Conservation (phyloP, 2,329 filamentous ascomycete species). For the Berkeleyomyces rouxiae region DNA sequence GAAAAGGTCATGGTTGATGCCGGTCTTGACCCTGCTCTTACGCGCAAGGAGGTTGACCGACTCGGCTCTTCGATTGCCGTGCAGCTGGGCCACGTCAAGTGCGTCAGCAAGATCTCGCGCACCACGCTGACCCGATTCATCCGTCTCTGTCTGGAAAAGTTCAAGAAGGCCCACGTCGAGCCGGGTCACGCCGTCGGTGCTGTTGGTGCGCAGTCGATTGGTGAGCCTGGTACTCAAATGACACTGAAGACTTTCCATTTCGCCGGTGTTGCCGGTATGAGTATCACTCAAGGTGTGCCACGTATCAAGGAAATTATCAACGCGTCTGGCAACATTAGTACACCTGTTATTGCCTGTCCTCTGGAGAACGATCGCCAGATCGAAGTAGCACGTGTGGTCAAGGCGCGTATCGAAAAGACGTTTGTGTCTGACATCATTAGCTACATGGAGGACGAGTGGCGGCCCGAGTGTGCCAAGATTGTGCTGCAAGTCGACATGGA, state of each 20-base stretch:
- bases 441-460: slow-evolving; percentile 80
- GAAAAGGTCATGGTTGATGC: slow-evolving; percentile 33
- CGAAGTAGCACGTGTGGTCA: slow-evolving; percentile 73
- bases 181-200: slow-evolving; percentile 92
- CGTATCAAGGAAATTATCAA: slow-evolving; percentile 99
- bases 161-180: slow-evolving; percentile 78
- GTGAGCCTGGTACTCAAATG: slow-evolving; percentile 97
- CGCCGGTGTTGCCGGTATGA: slow-evolving; percentile 98
- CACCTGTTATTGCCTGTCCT: slow-evolving; percentile 79
- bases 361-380: slow-evolving; percentile 60
- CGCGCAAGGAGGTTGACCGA: slow-evolving; percentile 19
- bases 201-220: slow-evolving; percentile 92
- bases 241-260: slow-evolving; percentile 99
- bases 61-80: slow-evolving; percentile 9
- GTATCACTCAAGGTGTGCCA: slow-evolving; percentile 95
- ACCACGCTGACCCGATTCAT: slow-evolving; percentile 63
- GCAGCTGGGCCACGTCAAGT: slow-evolving; percentile 36
- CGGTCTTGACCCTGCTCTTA: slow-evolving; percentile 27
- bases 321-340: slow-evolving; percentile 83
- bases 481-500: slow-evolving; percentile 67
- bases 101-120: slow-evolving; percentile 69
- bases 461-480: slow-evolving; percentile 56
- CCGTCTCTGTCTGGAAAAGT: slow-evolving; percentile 69
- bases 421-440: slow-evolving; percentile 67
- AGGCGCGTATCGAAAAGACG: slow-evolving; percentile 88